Conservation (phyloP, 192 early-diverging fungal genomes). For the Dispira parvispora region DNA sequence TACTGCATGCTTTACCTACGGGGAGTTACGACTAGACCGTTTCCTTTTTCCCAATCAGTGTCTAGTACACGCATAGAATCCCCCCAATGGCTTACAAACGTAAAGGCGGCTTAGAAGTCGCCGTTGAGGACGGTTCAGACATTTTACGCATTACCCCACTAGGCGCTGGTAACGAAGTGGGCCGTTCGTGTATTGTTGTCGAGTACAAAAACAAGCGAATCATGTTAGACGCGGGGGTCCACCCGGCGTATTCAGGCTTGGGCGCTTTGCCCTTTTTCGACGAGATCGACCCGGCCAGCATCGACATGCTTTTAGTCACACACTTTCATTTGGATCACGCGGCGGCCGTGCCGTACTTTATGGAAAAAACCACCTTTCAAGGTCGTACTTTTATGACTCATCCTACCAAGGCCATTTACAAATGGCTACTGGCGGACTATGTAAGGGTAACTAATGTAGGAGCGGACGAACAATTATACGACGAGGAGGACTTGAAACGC, state of each 20-base stretch:
- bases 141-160: conserved; percentile 79
- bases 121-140: conserved; percentile 58
- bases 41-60: neutral
- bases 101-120: conserved; percentile 19
- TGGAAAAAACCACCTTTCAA: conserved; percentile 93
- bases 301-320: conserved; percentile 86
- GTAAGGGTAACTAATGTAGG: conserved; percentile 58
- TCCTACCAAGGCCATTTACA: conserved; percentile 94
- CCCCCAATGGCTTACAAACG: conserved; percentile 5
- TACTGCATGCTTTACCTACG: neutral
- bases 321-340: conserved; percentile 97
- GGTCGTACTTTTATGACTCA: conserved; percentile 98
- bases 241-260: conserved; percentile 84
- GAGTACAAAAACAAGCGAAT: conserved; percentile 94
- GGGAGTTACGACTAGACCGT: neutral
- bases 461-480: conserved; percentile 71
- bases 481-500: conserved; percentile 67
- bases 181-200: conserved; percentile 79
- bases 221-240: conserved; percentile 93
- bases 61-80: neutral
- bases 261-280: conserved; percentile 90
- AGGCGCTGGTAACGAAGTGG: conserved; percentile 96
- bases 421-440: conserved; percentile 91
- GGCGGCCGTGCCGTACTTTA: conserved; percentile 87
- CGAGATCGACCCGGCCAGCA: conserved; percentile 68